Evolutionary conservation across 2,329 filamentous ascomycete species (phyloP).

Genomic region (Monilinia aucupariae): DNA sequence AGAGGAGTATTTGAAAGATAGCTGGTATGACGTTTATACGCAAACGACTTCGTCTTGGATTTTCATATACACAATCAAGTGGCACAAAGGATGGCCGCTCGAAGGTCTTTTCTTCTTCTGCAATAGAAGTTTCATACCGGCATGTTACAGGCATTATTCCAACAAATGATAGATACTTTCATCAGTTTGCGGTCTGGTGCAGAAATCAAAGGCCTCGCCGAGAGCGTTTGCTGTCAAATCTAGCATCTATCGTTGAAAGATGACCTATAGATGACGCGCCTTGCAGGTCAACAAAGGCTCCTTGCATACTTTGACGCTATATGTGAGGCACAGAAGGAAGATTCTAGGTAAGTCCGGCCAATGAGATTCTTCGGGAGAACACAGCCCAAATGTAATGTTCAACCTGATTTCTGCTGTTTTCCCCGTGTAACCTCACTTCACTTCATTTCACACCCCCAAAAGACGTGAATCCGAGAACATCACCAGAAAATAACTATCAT

Average conservation of each 20-base stretch:
- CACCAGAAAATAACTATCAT: not conserved
- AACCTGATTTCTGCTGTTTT: not conserved
- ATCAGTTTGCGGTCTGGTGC: not conserved
- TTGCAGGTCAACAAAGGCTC: too few relatives aligned
- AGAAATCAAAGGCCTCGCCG: not conserved
- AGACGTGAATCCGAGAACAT: not conserved
- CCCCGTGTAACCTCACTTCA: too few relatives aligned
- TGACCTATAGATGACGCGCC: not conserved
- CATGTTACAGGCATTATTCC: not conserved
- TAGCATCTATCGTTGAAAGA: not conserved
- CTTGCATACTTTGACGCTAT: not conserved
- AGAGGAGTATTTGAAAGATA: rapidly evolving
- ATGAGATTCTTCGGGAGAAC: not conserved
- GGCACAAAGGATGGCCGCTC: not conserved
- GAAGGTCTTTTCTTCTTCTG: not conserved
- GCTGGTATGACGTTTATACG: not conserved
- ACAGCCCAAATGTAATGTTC: too few relatives aligned
- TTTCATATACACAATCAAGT: not conserved
- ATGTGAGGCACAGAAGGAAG: not conserved
- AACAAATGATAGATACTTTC: not conserved
- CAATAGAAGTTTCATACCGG: not conserved
- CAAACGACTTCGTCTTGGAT: not conserved
- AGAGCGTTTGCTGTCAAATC: not conserved
- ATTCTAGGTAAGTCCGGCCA: not conserved
- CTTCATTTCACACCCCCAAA: not conserved